phyloP scores from a whole-genome alignment of 805 yeast species.

The Ogataea sp. region DNA sequence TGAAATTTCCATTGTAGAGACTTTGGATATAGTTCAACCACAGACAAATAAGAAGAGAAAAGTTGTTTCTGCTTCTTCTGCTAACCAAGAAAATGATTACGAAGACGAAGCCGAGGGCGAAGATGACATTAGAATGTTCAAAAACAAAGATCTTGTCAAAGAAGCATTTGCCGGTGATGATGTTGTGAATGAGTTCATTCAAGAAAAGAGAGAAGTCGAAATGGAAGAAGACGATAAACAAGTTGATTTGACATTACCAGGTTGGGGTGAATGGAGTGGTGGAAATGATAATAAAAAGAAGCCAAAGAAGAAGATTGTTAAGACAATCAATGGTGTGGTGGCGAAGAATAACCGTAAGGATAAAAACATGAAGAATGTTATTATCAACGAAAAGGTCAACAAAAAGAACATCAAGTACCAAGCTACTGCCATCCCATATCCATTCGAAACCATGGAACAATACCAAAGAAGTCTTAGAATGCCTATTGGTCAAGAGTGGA shows the following conservation, averaged over 20 bases:
- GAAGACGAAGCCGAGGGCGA: conserved; percentile 39
- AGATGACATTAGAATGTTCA: conserved; percentile 46
- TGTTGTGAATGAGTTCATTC: conserved; percentile 71
- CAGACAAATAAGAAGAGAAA: neutral
- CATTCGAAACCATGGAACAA: conserved; percentile 88
- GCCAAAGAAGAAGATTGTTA: conserved; percentile 55
- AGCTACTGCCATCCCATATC: conserved; percentile 89
- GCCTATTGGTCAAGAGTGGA: conserved; percentile 99
- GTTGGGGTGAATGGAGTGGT: conserved; percentile 97
- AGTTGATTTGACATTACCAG: conserved; percentile 81
- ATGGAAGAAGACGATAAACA: conserved; percentile 83
- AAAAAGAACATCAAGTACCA: conserved; percentile 82
- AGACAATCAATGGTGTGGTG: conserved; percentile 72
- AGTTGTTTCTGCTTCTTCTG: conserved; percentile 3
- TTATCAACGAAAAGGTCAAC: conserved; percentile 79
- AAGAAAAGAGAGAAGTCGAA: conserved; percentile 60
- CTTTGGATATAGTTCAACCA: conserved; percentile 42
- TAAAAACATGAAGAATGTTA: conserved; percentile 67
- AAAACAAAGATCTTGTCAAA: conserved; percentile 73
- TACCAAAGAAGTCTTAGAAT: conserved; percentile 88
- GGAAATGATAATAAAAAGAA: conserved; percentile 31
- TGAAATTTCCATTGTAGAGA: conserved; percentile 42
- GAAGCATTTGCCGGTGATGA: conserved; percentile 98
- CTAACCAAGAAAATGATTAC: conserved; percentile 28
- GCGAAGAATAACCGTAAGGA: conserved; percentile 69